Percentiles rank a stretch among this genome's conserved stretches.
These are phyloP conservation scores for Pouteria campechiana DNA, from an alignment of 179 eudicot species.

Conservation along the genomic window DNA sequence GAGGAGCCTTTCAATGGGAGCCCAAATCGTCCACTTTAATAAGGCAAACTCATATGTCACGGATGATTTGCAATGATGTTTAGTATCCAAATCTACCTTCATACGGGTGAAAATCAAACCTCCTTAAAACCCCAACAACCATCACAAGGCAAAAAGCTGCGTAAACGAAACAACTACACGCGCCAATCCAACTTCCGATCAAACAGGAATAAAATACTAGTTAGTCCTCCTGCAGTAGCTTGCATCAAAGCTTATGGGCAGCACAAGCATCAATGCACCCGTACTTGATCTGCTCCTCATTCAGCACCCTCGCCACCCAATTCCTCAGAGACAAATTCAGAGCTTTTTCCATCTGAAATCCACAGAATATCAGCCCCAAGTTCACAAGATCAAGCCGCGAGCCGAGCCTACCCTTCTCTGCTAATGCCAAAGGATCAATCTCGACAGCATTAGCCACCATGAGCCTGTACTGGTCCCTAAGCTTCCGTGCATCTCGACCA, in stretches of 20 bases:
- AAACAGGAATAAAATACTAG: no score
- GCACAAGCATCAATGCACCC: conserved; percentile 73
- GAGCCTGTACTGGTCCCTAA: conserved; percentile 38
- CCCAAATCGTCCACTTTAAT: no score
- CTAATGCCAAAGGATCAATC: conserved; percentile 16
- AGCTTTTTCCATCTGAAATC: conserved; percentile 26
- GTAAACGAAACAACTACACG: no score
- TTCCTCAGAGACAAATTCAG: conserved; percentile 41
- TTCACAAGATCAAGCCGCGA: conserved; percentile 26
- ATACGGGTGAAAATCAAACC: no score
- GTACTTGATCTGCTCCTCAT: conserved; percentile 39
- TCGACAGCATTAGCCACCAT: conserved; percentile 13
- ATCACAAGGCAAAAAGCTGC: no score
- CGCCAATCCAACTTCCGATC: no score
- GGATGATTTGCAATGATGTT: no score
- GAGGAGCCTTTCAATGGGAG: no score
- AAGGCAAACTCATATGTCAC: no score
- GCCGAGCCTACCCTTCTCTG: conserved; percentile 19
- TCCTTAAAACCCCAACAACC: no score
- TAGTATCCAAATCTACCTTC: no score
- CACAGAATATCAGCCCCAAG: conserved; percentile 14
- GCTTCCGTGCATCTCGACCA: conserved; percentile 26
- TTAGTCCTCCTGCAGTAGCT: conserved; percentile 11
- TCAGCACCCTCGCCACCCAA: conserved; percentile 50
- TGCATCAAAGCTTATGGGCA: conserved; percentile 41